Percentiles rank a stretch among this genome's conserved stretches.
phyloP scores from a whole-genome alignment of 176 grass and related monocot species.

The Zea mays region DNA sequence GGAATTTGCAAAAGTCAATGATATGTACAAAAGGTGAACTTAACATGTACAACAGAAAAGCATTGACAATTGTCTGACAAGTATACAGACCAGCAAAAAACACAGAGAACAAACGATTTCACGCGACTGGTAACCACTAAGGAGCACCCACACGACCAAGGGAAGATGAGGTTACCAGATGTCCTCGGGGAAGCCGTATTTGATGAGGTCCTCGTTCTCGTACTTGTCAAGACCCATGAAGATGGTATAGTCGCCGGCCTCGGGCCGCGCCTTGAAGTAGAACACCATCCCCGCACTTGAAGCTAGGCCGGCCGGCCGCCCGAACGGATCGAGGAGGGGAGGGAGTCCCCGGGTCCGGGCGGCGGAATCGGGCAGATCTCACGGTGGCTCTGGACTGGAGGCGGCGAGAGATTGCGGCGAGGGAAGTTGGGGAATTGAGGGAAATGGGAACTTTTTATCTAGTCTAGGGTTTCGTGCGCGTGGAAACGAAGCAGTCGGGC shows the following conservation, averaged over 20 bases:
- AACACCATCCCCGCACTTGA: conserved; percentile 64
- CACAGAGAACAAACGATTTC: conserved; percentile 11
- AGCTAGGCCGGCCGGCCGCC: conserved; percentile 21
- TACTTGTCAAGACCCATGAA: conserved; percentile 93
- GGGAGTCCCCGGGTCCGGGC: conserved; percentile 19
- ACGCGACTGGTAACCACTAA: not conserved
- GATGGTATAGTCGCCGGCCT: conserved; percentile 85
- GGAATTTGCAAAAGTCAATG: not conserved
- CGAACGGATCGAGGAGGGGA: conserved; percentile 40
- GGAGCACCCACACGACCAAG: not conserved
- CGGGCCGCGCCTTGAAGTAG: conserved; percentile 95
- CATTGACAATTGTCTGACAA: not conserved
- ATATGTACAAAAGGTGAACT: conserved; percentile 14
- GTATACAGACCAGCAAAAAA: not conserved
- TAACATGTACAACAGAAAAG: not conserved
- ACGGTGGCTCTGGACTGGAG: not conserved
- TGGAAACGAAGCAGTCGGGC: conserved; percentile 28
- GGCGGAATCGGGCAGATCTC: not conserved
- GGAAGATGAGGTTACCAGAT: conserved; percentile 58
- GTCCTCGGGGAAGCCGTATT: conserved; percentile 90
- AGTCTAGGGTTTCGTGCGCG: conserved; percentile 55
- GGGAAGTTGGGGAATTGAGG: not conserved
- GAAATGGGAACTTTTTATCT: conserved; percentile 17
- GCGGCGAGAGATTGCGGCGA: conserved; percentile 10
- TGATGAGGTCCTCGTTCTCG: conserved; percentile 97